Evolutionary conservation across 345 rosid genomes (phyloP).

Genomic region (Citropsis articulata): DNA sequence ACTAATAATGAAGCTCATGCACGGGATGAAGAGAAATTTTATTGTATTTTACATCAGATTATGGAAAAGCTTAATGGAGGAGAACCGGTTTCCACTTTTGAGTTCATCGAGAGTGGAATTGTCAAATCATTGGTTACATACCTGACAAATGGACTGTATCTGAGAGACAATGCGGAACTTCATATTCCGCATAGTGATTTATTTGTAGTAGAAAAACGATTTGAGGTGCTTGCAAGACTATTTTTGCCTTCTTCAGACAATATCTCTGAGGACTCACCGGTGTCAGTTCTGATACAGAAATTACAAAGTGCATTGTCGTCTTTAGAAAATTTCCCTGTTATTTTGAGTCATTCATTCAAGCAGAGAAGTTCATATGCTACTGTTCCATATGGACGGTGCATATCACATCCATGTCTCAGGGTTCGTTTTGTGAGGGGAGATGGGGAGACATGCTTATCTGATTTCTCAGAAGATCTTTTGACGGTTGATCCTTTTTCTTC

Average conservation of each 20-base stretch:
- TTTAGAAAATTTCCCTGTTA: slow-evolving; percentile 74
- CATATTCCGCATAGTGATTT: slow-evolving; percentile 25
- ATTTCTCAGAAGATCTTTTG: slow-evolving; percentile 49
- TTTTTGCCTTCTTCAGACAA: slow-evolving; percentile 42
- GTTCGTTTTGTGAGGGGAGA: slow-evolving; percentile 69
- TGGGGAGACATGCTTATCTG: slow-evolving; percentile 62
- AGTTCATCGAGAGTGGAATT: slow-evolving; percentile 86
- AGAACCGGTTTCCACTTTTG: slow-evolving; percentile 89
- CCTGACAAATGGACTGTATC: slow-evolving; percentile 57
- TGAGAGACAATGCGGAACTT: slow-evolving; percentile 34
- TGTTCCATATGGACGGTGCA: slow-evolving; percentile 57
- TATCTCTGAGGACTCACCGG: slow-evolving; percentile 44
- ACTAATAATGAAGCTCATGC: slow-evolving; percentile 24
- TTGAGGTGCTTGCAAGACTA: slow-evolving; percentile 60
- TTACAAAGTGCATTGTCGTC: slow-evolving; percentile 78
- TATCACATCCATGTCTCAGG: slow-evolving; percentile 59
- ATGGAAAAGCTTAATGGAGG: slow-evolving; percentile 63
- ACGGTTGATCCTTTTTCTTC: slow-evolving; percentile 82
- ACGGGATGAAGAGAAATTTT: slow-evolving; percentile 51
- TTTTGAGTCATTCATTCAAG: slow-evolving; percentile 52
- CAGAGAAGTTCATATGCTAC: slow-evolving; percentile 58
- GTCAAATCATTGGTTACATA: slow-evolving; percentile 66
- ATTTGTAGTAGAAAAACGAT: slow-evolving; percentile 55
- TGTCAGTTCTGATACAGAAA: slow-evolving; percentile 55
- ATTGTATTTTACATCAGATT: slow-evolving; percentile 46